Percentiles rank a stretch among this genome's conserved stretches.
Evolutionary conservation across 257 asterid species (phyloP).

Genomic region (Solanum megistacrolobum): DNA sequence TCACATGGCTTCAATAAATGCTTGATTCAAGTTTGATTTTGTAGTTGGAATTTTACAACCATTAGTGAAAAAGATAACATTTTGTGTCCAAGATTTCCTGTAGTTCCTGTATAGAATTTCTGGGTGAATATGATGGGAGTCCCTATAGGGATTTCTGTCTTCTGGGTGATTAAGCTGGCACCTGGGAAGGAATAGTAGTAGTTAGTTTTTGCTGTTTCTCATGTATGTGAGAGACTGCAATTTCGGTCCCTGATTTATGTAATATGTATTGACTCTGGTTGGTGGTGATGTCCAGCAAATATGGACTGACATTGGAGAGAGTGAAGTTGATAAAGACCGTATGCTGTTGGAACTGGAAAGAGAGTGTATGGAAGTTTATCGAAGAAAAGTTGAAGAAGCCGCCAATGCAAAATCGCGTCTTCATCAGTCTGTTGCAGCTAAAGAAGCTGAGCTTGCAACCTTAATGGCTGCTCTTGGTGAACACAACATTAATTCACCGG

Average conservation of each 20-base stretch:
- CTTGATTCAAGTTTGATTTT: neutral
- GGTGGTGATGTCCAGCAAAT: slow-evolving; percentile 48
- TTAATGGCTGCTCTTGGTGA: slow-evolving; percentile 91
- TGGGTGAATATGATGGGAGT: neutral
- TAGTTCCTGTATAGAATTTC: neutral
- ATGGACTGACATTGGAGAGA: slow-evolving; percentile 91
- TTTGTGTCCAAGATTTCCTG: neutral
- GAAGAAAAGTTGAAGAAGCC: slow-evolving; percentile 84
- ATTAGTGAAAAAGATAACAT: neutral
- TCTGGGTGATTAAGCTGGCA: neutral
- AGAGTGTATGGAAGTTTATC: slow-evolving; percentile 75
- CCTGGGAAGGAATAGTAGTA: neutral
- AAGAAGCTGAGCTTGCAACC: slow-evolving; percentile 87
- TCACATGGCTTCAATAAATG: neutral
- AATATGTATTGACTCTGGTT: neutral
- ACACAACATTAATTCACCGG: slow-evolving; percentile 43
- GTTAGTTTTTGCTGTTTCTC: neutral
- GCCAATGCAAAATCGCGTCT: slow-evolving; percentile 65
- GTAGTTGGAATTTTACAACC: neutral
- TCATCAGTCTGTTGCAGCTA: slow-evolving; percentile 76
- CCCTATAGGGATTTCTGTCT: neutral
- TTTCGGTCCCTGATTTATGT: neutral
- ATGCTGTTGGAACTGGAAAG: slow-evolving; percentile 80
- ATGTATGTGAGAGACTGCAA: neutral
- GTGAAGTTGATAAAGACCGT: slow-evolving; percentile 62